Base-by-base conservation (phyloP, 805 yeast genomes). In the Wickerhamomyces queroliae region DNA sequence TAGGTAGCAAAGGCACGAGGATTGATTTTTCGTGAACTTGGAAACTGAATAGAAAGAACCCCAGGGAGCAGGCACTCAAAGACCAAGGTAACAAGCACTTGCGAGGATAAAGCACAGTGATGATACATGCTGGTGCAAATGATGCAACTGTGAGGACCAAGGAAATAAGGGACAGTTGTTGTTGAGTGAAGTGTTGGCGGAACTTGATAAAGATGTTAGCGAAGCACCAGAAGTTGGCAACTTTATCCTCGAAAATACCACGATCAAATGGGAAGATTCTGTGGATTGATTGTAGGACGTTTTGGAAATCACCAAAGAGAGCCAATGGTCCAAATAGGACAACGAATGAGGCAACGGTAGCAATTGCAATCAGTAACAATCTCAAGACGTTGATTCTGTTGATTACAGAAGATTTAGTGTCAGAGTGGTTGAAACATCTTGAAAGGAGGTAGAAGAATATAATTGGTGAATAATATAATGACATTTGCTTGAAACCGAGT, bases 201-300 rank as follows among this genome's bases (percentile, higher is more conserved):
- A 87, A 82, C 58, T 91, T 91, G 56, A 90, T 59, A 10, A 88
- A 46, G 1, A 83, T 67, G 58, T 93, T 93, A 2, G 89, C 67
- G n/a, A 95, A 82, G 61, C 98, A 90, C 99, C 99, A 93, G 53
- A 93, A 83, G 56, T 90, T 93, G 29, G 96, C 96, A 13, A 93
- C 98, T 58, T 93, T 93, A 57, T 93, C 98, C 59, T 93, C 99
- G 71, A 95, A 93, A 7, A 93, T 70, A 1, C 99, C 99, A 56
- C 98, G 74, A 33, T 80, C 76, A 49, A 93, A 91, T 1, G 99
- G 99, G 59, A 93, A 93, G 23, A 91, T 81, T 46, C 98, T 73
- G 32, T 85, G 95, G 21, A 61, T 46, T 1, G 83, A 56, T 49
- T 79, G 82, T 4, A 55, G 41, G 2, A 73, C 43, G 28, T 64